These are phyloP conservation scores for Debaryomycetaceae sp. DNA, from an alignment of 1,139 yeast genomes.

Conservation along the genomic window DNA sequence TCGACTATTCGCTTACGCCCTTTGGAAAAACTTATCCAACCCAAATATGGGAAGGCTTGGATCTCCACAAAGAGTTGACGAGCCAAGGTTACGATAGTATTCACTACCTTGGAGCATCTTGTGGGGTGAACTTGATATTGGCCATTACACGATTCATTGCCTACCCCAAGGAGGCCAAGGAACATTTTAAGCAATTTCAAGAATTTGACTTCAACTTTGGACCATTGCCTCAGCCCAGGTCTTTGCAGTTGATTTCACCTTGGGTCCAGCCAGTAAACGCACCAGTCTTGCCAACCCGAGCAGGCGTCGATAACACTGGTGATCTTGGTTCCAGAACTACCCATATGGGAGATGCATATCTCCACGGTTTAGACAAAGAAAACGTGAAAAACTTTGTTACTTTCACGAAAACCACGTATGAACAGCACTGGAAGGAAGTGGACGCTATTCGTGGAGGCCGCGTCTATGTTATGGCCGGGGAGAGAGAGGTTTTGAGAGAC, in stretches of 20 bases:
- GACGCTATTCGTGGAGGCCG: conserved; percentile 24
- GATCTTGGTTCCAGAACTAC: conserved; percentile 30
- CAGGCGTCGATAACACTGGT: conserved; percentile 23
- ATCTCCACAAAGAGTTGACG: conserved; percentile 24
- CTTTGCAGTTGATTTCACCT: conserved; percentile 37
- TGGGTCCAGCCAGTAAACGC: conserved; percentile 35
- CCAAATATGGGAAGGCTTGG: conserved; percentile 35
- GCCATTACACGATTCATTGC: conserved; percentile 30
- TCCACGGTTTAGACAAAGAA: conserved; percentile 18
- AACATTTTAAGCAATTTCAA: conserved; percentile 16
- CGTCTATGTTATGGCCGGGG: conserved; percentile 34
- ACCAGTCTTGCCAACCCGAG: conserved; percentile 16
- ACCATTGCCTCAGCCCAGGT: conserved; percentile 24
- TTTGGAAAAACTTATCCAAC: conserved; percentile 30
- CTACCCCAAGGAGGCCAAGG: conserved; percentile 26
- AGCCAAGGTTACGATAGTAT: conserved; percentile 28
- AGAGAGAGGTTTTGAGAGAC: conserved; percentile 32
- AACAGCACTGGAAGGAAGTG: conserved; percentile 28
- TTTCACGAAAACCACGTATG: conserved; percentile 21
- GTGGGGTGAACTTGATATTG: conserved; percentile 42
- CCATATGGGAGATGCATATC: conserved; percentile 27
- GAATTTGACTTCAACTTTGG: conserved; percentile 16
- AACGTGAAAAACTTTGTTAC: conserved; percentile 19
- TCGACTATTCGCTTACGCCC: conserved; percentile 40
- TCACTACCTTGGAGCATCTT: conserved; percentile 44